Evolutionary conservation across 2,329 filamentous ascomycete species (phyloP), one percentile per base, ranked within the genome.

Genomic region (Aspergillus niger): DNA sequence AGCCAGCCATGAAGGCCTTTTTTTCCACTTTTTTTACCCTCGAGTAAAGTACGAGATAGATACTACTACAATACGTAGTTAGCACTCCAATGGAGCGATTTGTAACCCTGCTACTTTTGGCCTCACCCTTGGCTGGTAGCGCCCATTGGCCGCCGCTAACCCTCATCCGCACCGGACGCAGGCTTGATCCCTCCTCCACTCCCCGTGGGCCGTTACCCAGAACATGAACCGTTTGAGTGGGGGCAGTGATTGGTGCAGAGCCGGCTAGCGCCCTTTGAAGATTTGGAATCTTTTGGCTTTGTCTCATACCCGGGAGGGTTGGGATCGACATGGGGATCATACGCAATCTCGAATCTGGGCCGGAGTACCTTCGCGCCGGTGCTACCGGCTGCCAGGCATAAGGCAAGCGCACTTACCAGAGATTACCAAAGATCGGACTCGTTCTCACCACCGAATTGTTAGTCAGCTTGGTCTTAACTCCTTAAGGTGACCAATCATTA

Each of bases 221-320:
- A 55, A 54, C 47, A 62, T 59, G 63, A 64, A 63, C 61, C 61
- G 59, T 63, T 67, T 55, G 28, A 60, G 63, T 61, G 66, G 63
- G 53, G 65, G 50, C 50, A 52, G 63, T 68, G 67, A 67, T 67
- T 67, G 64, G 67, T 60, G 56, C 47, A 59, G 57, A 28, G 43
- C 51, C 51, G 22, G 39, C 55, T 65, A 63, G 63, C 59, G 61
- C 39, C 59, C 38, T 55, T 48, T 61, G 43, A 63, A 52, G 58
- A 69, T 69, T 69, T 68, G 65, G 59, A 69, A 69, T 69, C 59
- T 60, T 67, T 67, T 59, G 58, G 58, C 60, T 68, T 63, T 62
- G 53, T 54, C 55, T 57, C 57, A 50, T 62, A 63, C 66, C 58
- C 11, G 28, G 36, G 30, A 15, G 13, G 58, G 67, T 32, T 58